Evolutionary conservation across 2,329 filamentous ascomycete genomes (phyloP).

Genomic region (Fusarium mundagurra): DNA sequence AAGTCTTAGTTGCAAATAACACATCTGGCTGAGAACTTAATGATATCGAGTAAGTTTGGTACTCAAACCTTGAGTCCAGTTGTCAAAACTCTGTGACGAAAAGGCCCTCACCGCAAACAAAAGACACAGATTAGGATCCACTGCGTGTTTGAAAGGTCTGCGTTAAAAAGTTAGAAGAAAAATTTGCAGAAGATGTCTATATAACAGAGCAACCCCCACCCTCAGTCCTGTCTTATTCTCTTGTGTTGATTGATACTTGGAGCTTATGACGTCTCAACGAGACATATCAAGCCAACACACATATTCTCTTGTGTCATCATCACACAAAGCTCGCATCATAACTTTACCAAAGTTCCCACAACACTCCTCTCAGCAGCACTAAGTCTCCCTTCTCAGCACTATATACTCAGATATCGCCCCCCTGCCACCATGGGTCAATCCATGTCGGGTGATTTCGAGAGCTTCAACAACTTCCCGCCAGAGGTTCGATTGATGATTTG

Average conservation of each 20-base stretch:
- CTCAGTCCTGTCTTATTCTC: background rate
- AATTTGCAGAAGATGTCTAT: too few relatives aligned
- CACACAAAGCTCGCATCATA: background rate
- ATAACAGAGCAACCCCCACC: background rate
- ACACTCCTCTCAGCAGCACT: too few relatives aligned
- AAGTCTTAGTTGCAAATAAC: background rate
- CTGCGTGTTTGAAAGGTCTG: background rate
- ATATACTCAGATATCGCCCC: background rate
- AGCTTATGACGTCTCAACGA: too few relatives aligned
- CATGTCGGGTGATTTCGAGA: background rate
- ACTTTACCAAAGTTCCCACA: background rate
- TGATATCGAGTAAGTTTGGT: background rate
- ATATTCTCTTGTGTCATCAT: background rate
- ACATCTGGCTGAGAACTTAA: background rate
- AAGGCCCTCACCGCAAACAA: background rate
- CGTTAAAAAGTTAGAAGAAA: background rate
- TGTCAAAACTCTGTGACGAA: background rate
- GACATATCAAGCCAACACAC: too few relatives aligned
- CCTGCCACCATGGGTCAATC: background rate
- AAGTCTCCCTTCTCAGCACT: too few relatives aligned
- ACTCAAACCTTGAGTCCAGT: background rate
- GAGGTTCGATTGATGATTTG: conserved; percentile 12
- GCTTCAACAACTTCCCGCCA: background rate
- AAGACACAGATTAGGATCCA: background rate
- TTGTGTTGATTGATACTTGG: too few relatives aligned